Conservation (phyloP, 768 basidiomycete species). For the Macrocybe gigantea region DNA sequence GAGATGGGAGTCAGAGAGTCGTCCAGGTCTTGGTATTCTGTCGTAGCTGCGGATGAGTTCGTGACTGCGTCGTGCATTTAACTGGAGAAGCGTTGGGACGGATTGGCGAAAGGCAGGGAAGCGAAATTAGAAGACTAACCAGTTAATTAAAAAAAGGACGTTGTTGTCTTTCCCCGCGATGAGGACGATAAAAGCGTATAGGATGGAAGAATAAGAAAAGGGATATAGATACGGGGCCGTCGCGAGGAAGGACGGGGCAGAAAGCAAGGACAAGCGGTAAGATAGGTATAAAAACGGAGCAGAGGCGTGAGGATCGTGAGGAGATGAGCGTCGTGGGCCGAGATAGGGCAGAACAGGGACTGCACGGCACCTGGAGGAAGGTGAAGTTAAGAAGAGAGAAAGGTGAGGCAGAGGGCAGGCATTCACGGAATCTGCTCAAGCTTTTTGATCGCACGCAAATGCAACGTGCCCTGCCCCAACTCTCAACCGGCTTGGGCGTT, state of each 20-base stretch:
- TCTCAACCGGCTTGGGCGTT: conserved; percentile 1
- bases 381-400: conserved; percentile 43
- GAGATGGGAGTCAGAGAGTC: conserved; percentile 29
- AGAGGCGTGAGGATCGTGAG: conserved; percentile 57
- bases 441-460: conserved; percentile 55
- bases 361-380: conserved; percentile 22
- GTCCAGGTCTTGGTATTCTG: conserved; percentile 26
- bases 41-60: conserved; percentile 40
- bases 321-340: conserved; percentile 28
- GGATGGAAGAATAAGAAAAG: conserved; percentile 11
- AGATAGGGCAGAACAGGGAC: conserved; percentile 20
- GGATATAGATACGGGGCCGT: conserved; percentile 21
- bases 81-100: conserved; percentile 29
- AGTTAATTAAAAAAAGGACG: conserved; percentile 35
- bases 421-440: conserved; percentile 41
- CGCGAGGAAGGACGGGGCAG: conserved; percentile 18
- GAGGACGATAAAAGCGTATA: conserved; percentile 18
- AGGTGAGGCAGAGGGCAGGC: conserved; percentile 60
- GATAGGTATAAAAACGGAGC: conserved; percentile 52
- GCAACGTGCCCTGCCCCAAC: conserved; percentile 56
- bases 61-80: conserved; percentile 71
- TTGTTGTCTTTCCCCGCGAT: conserved; percentile 17
- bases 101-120: conserved; percentile 8
- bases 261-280: conserved; percentile 14
- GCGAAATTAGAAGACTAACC: conserved; percentile 22